Evolutionary conservation across 306 rosid genomes (phyloP).

Genomic region (Gastrolobium bilobum): DNA sequence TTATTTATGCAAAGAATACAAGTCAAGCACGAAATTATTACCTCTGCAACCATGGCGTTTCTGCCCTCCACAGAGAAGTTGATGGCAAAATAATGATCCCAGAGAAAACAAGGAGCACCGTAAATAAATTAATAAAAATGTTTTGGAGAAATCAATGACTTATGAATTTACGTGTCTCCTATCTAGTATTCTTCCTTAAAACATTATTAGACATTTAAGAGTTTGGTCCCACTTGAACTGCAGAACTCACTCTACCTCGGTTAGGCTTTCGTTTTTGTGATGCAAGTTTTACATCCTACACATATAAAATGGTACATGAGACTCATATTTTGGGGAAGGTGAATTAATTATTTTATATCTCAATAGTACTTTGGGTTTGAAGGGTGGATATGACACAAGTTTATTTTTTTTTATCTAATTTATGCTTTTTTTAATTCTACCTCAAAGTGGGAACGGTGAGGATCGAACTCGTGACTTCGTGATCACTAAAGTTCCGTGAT

Average conservation of each 20-base stretch:
- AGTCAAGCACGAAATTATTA: constrained; percentile 48
- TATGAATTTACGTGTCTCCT: constrained; percentile 53
- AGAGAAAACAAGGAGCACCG: constrained; percentile 38
- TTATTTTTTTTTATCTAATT: too few species aligned
- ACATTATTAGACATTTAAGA: constrained; percentile 46
- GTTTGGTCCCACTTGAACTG: constrained; percentile 67
- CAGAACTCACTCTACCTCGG: constrained; percentile 38
- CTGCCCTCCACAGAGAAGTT: constrained; percentile 45
- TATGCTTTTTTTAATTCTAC: too few species aligned
- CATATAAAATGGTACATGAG: too few species aligned
- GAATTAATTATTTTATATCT: too few species aligned
- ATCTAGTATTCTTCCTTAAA: constrained; percentile 57
- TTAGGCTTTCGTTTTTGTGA: background rate
- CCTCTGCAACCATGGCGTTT: constrained; percentile 68
- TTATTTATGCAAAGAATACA: constrained; percentile 8
- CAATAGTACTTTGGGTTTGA: too few species aligned
- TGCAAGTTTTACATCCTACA: too few species aligned
- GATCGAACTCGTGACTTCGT: too few species aligned
- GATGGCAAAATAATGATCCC: constrained; percentile 51
- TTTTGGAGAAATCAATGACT: constrained; percentile 45
- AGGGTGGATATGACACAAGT: too few species aligned
- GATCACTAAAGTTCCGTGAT: too few species aligned
- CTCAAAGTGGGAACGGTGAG: too few species aligned
- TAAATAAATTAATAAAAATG: constrained; percentile 2
- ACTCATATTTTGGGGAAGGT: too few species aligned